Evolutionary conservation across 2,329 filamentous ascomycete species (phyloP), one percentile per base, ranked within the genome.

Genomic region (Aotearoamyces nothofagi): DNA sequence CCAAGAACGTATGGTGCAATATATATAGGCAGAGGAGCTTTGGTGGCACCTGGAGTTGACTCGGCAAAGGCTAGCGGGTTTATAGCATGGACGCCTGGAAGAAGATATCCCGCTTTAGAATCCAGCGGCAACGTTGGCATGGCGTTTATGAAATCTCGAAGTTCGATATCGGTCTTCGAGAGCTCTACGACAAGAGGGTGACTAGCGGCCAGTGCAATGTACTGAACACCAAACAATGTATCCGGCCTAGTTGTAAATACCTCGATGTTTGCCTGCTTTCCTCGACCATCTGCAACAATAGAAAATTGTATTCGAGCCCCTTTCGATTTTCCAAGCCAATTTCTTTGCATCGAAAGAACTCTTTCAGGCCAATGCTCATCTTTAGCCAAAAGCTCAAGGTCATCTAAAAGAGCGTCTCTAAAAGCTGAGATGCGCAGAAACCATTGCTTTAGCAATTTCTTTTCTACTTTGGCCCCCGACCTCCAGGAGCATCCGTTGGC

Each of bases 181-280:
- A 79, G 47, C 25, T 63, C 51, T 28, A 61, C 49, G 1, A 84
- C 81, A 4, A 83, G 55, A 0, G 77, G 72, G 39, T 92, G 82
- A 1, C 65, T 66, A 10, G 80, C 58, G 2, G 83, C 78, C 9
- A 93, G 59, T 1, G 83, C 83, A 32, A 93, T 42, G 48, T 87
- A 93, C 45, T 92, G 81, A 5, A 81, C 83, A 1, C 81, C 84
- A 40, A 80, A 79, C n/a, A 93, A 55, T 2, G 84, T 92, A 49
- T 92, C 84, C 5, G 81, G 76, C 12, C 84, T 66, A 5, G 82
- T 92, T 2, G 84, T 92, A 46, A 81, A 92, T 6, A 90, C 74
- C 39, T 81, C 66, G 19, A 90, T 61, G 6, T 41, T 36, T 11
- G 39, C 30, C 25, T 38, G 33, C 17, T 33, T 33, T 19, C 39